Evolutionary conservation across 2,329 filamentous ascomycete species (phyloP), one percentile per base, ranked within the genome.

Genomic region (Fusarium nanum): DNA sequence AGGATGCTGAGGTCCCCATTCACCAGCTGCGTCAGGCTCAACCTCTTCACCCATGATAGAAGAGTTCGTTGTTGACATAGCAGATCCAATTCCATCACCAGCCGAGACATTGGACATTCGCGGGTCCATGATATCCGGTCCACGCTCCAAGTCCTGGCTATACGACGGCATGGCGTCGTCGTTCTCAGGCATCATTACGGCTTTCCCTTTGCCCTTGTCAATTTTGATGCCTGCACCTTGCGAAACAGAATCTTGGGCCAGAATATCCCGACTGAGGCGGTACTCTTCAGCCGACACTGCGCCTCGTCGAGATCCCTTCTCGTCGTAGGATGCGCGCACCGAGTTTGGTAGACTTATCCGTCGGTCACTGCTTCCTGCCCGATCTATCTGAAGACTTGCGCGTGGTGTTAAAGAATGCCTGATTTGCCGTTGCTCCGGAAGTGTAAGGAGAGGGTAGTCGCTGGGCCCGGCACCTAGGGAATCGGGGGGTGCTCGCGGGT

Each of bases 1-100:
- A 7, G 96, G 95, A 78, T 99, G 96, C 42, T 92, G 89, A 16
- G 94, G 94, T 0, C 96, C 95, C 96, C 96, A 99, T 80, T 93
- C 89, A 54, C 93, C 89, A 67, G 92, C 91, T 56, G 90, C 85
- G 28, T 89, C 90, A 23, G 87, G 86, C 52, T 90, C 87, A 34
- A 92, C 86, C 49, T 90, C 87, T 32, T 89, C 87, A 40, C 87
- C 87, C 83, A 89, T 86, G 41, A 89, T 89, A 25, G 87, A 89
- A 13, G 87, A 89, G 74, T 88, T 81, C 52, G 83, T 84, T 10
- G 86, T 88, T 0, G 86, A 88, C 22, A 88, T 78, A 59, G 83
- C 83, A 1, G 86, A 87, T 37, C 85, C 86, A 34, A 88, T 85
- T 65, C 81, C 86, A 23, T 85, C 85, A 3, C 84, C 81, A 44